Conservation (phyloP, 2,329 filamentous ascomycete species). For the Byssochlamys sp. region DNA sequence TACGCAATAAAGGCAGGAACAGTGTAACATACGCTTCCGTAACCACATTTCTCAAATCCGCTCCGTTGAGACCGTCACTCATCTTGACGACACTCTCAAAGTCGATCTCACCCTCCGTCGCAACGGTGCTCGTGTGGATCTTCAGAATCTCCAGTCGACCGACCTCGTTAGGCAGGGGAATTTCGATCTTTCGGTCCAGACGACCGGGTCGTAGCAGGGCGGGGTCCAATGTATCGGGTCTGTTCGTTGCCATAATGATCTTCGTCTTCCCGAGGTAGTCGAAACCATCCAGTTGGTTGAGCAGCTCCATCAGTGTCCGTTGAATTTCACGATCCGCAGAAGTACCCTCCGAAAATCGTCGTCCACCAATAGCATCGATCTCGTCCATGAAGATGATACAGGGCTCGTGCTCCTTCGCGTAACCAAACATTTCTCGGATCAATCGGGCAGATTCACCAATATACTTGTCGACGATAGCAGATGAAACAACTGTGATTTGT, state of each 20-base stretch:
- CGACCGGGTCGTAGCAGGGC: constrained; percentile 73
- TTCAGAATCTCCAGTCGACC: constrained; percentile 94
- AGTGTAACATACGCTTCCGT: constrained; percentile 79
- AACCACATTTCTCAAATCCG: constrained; percentile 92
- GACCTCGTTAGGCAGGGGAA: constrained; percentile 91
- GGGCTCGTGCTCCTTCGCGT: constrained; percentile 97
- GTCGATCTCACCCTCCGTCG: constrained; percentile 88
- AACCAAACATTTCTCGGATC: constrained; percentile 98
- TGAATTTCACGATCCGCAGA: constrained; percentile 97
- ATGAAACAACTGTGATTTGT: constrained; percentile 72
- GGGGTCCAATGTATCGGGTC: constrained; percentile 89
- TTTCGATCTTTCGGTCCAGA: constrained; percentile 88
- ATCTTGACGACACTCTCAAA: constrained; percentile 99
- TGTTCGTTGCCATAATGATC: constrained; percentile 99
- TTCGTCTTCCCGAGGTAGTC: constrained; percentile 99
- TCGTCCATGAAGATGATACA: constrained; percentile 99
- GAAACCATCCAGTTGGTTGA: constrained; percentile 97
- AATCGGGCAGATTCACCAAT: constrained; percentile 95
- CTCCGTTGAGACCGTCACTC: constrained; percentile 95
- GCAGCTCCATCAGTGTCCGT: constrained; percentile 92
- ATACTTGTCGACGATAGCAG: constrained; percentile 98
- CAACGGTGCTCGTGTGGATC: constrained; percentile 81
- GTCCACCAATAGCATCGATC: constrained; percentile 95
- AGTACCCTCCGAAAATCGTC: constrained; percentile 92
- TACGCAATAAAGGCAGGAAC: neutral